phyloP scores from a whole-genome alignment of 2,329 filamentous ascomycete genomes.

The Sporothrix globosa region DNA sequence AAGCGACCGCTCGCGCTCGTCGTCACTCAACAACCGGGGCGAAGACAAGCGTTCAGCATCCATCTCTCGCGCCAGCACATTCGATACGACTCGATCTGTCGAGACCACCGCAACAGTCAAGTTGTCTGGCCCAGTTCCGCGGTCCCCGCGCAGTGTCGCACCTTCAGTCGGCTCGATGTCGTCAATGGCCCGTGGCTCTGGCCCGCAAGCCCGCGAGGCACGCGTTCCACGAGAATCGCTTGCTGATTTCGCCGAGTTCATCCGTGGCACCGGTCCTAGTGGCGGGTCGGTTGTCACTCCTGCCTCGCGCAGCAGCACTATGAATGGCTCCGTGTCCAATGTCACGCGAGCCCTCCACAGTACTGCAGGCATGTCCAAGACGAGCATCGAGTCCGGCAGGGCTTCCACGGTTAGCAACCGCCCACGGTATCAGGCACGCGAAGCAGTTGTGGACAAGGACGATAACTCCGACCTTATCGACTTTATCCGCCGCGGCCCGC shows the following conservation, averaged over 20 bases:
- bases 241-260: conserved; percentile 85
- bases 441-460: conserved; percentile 65
- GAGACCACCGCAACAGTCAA: conserved; percentile 38
- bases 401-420: conserved; percentile 45
- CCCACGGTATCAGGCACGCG: conserved; percentile 69
- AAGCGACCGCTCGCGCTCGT: conserved; percentile 52
- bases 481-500: conserved; percentile 88
- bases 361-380: conserved; percentile 41
- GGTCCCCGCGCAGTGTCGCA: conserved; percentile 41
- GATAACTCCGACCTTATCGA: conserved; percentile 89
- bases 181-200: conserved; percentile 42
- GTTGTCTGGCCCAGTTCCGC: conserved; percentile 30
- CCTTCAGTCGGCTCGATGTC: conserved; percentile 35
- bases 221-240: conserved; percentile 71
- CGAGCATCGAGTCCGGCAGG: conserved; percentile 48
- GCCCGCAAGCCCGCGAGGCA: conserved; percentile 67
- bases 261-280: conserved; percentile 79
- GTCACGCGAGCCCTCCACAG: conserved; percentile 44
- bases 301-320: not conserved
- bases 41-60: conserved; percentile 45
- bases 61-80: conserved; percentile 40
- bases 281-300: conserved; percentile 37
- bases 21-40: conserved; percentile 49
- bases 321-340: conserved; percentile 33
- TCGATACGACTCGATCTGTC: conserved; percentile 37